These are phyloP conservation scores for Blastosporella zonata DNA, from an alignment of 1,284 basidiomycete species.

Conservation along the genomic window DNA sequence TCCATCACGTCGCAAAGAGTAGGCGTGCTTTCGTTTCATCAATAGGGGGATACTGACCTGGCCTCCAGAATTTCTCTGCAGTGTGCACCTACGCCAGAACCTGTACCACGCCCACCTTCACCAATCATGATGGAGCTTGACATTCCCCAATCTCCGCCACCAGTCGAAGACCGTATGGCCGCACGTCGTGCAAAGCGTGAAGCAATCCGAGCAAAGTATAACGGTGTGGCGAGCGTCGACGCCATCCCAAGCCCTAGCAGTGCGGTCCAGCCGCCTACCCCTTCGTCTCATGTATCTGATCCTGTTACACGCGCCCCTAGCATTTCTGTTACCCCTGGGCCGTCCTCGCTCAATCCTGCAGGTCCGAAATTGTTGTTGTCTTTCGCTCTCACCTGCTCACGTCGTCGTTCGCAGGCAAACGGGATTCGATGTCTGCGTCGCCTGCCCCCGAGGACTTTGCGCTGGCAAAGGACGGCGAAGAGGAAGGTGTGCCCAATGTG, in stretches of 20 bases:
- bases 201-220: constrained; percentile 84
- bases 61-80: constrained; percentile 60
- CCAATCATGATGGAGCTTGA: constrained; percentile 57
- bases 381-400: background rate
- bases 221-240: constrained; percentile 44
- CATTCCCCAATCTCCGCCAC: constrained; percentile 51
- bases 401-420: constrained; percentile 34
- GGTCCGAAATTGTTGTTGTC: constrained; percentile 23
- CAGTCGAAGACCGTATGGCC: constrained; percentile 72
- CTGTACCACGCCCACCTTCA: constrained; percentile 24
- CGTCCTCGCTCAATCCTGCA: constrained; percentile 7
- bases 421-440: constrained; percentile 52
- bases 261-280: constrained; percentile 68
- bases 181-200: constrained; percentile 78
- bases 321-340: constrained; percentile 33
- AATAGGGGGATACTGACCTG: background rate
- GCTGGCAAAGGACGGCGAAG: constrained; percentile 58
- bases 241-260: constrained; percentile 60
- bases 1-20: constrained; percentile 2
- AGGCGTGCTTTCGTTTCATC: background rate
- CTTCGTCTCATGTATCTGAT: constrained; percentile 59
- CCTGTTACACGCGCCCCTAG: constrained; percentile 53
- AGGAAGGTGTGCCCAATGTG: constrained; percentile 32
- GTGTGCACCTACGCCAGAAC: constrained; percentile 22
- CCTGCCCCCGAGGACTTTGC: constrained; percentile 55